Base-by-base conservation (phyloP, 495 filamentous ascomycete species). In the Corynascus novoguineensis region DNA sequence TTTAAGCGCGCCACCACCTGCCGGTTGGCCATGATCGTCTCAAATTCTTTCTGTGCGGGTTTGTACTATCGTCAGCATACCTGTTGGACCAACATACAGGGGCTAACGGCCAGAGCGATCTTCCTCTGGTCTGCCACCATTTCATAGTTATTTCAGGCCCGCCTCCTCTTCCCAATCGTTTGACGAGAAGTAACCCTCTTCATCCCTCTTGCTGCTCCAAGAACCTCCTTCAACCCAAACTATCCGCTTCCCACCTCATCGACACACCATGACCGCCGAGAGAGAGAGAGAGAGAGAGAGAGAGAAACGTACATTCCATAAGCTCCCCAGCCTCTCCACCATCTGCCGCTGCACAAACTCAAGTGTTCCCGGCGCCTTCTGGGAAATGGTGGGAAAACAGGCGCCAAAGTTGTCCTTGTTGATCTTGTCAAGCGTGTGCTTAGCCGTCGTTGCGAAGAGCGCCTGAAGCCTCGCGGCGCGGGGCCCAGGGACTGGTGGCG, bases 301-400 rank as follows among this genome's bases (percentile, higher is more conserved):
- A 53, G n/a, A 22, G 48, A 38, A 58, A 69, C 71, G n/a, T 22
- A 79, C 75, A 62, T 73, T 61, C 57, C 78, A 86, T 50, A 84
- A 75, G 55, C 77, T 75, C 55, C 83, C 82, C 50, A 90, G 68
- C 63, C 84, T 76, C 48, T 79, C 81, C 37, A 87, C 82, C 73
- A 92, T 79, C 71, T 86, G 82, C 61, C 76, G 69, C 81, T 88
- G 89, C 47, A 90, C 81, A 21, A 74, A 77, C 65, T 81, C 77
- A 58, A 95, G 62, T 21, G 81, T 80, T 4, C 79, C 84, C 1
- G 88, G 85, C 28, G 86, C 86, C 61, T 86, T 71, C 58, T 74
- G 72, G 21, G 90, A 86, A 8, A 90, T 80, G 3, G 89, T 92
- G 0, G 93, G 93, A 70, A 95, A 98, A 69, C 93, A 98, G 21